Evolutionary conservation across 2,329 filamentous ascomycete genomes (phyloP).

Genomic region (Neofusicoccum laricinum): DNA sequence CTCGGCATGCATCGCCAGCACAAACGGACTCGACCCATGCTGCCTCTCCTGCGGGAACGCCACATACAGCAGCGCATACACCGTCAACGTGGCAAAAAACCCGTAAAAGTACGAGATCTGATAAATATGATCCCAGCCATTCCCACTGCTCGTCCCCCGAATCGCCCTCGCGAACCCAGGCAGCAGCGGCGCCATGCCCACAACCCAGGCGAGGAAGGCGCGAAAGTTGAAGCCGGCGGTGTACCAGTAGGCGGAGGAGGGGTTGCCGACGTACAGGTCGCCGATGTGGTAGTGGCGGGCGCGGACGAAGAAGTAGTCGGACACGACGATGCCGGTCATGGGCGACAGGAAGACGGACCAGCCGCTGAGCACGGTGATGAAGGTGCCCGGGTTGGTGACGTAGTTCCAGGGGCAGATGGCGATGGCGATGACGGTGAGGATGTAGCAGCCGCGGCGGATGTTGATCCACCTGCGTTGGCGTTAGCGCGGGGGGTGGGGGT

Average conservation of each 20-base stretch:
- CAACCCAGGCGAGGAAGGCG: slow-evolving; percentile 23
- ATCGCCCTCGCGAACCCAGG: slow-evolving; percentile 16
- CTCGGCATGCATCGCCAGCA: neutral
- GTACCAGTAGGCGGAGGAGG: slow-evolving; percentile 25
- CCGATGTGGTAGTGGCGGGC: slow-evolving; percentile 23
- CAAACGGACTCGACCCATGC: neutral
- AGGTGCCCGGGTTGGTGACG: slow-evolving; percentile 16
- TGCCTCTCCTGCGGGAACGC: slow-evolving; percentile 1
- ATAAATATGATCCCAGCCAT: slow-evolving; percentile 9
- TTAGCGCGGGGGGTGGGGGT: neutral
- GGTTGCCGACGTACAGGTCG: slow-evolving; percentile 22
- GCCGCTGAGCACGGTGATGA: slow-evolving; percentile 23
- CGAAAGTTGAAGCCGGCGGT: slow-evolving; percentile 24
- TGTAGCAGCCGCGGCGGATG: slow-evolving; percentile 24
- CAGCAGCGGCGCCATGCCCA: slow-evolving; percentile 24
- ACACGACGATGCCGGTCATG: slow-evolving; percentile 22
- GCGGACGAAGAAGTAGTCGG: slow-evolving; percentile 28
- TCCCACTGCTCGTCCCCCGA: neutral
- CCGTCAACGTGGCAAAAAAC: neutral
- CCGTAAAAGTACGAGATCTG: slow-evolving; percentile 13
- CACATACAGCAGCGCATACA: neutral
- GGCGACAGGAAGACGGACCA: slow-evolving; percentile 29
- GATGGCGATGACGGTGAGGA: slow-evolving; percentile 24
- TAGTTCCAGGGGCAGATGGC: slow-evolving; percentile 25
- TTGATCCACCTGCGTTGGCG: slow-evolving; percentile 13